Evolutionary conservation across 78 protist genomes (phyloP), one percentile per base, ranked within the genome.

Genomic region (Andalucia godoyi): DNA sequence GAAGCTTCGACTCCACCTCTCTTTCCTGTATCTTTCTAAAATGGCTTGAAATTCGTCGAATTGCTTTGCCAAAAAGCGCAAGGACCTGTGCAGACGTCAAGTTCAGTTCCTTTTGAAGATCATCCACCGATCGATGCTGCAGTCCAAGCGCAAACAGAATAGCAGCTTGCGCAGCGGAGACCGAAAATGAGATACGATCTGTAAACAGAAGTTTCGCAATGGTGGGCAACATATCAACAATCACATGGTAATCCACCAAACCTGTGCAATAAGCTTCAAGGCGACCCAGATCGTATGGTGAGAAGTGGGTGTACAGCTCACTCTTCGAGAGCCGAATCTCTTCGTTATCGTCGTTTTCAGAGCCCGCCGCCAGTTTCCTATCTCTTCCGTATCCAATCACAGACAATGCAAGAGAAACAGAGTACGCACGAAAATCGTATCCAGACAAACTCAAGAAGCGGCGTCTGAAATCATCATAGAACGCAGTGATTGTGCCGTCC

Each of bases 181-280:
- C 47, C 30, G 1, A 4, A 33, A 78, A 75, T 17, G 59, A 34
- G 30, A 86, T 7, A 15, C 54, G 49, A 17, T 29, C 66, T 2
- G 15, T 8, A 58, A 94, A 95, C 57, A 52, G 73, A 12, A 74
- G 64, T 25, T 69, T 57, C 12, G 93, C 83, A 2, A 91, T 4
- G 18, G 27, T 21, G 18, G 98, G 98, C 27, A 93, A 29, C 17
- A 95, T 41, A 36, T 94, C 99, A 23, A 90, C 15, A 41, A 94
- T 42, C 21, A 92, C 83, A 51, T 84, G 89, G 66, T 80, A 84
- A 66, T 95, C 99, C 4, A 86, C 74, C 9, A 88, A 57, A 29
- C 75, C 64, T 25, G 36, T 37, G 29, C 79, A 38, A 62, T 77
- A 85, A 10, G 86, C n/a, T 36, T 79, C 75, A 10, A 94, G 83